Evolutionary conservation across 106 monocot genomes (phyloP), one percentile per base, ranked within the genome.

Genomic region (Acorus calamus): DNA sequence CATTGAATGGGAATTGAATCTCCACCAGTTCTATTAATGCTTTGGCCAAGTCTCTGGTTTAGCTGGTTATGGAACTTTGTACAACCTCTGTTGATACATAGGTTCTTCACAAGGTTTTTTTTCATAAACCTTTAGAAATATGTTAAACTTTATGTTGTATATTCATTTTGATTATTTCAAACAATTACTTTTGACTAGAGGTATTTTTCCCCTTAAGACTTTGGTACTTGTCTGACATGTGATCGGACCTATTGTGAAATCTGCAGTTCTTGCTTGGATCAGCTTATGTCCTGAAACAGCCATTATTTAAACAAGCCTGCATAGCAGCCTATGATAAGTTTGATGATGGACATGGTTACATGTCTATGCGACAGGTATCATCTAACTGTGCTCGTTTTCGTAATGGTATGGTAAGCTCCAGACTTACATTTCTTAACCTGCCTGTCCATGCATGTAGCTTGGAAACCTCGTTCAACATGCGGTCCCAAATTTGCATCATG

Each of bases 261-360:
- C 46, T 74, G 56, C 86, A 89, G 88, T 93, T 85, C 71, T 77
- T 93, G 76, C 43, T 80, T 52, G 93, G 93, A 44, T 88, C 86
- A 56, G 93, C 76, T 44, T 57, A 81, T 42, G 72, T 93, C 5
- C 73, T 88, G 64, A 85, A 79, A 64, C 93, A 89, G 66, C 83
- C 85, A 56, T 50, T 57, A 13, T 93, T 93, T 69, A 66, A 46
- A 71, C 69, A 53, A 52, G 71, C 75, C 11, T 93, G 85, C 56
- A 76, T 76, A 72, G 52, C 68, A 57, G 85, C 83, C 9, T 85
- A 77, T 66, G 69, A 62, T 50, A 61, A 58, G 63, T 81, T 57
- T 42, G 43, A 50, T 54, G 42, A 45, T 12, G 50, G 14, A n/a
- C 74, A 62, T 4, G 65, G 45, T 47, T 55, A 59, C 62, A 62